phyloP scores from a whole-genome alignment of 140 eudicot genomes.

The Stevia rebaudiana region DNA sequence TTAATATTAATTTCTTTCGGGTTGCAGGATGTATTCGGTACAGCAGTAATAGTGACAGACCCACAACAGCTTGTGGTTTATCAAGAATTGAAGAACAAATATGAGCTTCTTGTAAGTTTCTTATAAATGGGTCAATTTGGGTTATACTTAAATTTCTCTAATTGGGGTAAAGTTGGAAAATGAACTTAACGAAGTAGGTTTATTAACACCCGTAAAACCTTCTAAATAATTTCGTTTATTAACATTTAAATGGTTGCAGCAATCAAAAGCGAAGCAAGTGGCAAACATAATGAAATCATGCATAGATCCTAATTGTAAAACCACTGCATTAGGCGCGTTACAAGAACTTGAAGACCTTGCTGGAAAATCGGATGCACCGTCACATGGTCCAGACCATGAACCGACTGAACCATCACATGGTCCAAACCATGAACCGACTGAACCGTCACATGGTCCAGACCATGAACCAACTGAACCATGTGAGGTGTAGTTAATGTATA shows the following conservation, averaged over 20 bases:
- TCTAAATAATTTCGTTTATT: neutral
- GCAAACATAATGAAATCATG: constrained; percentile 40
- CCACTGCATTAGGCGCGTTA: constrained; percentile 45
- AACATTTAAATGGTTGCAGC: constrained; percentile 30
- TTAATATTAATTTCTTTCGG: too few species aligned
- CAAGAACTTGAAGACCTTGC: constrained; percentile 62
- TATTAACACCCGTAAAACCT: neutral
- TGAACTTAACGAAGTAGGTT: neutral
- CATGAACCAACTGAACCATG: too few species aligned
- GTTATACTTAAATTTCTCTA: neutral
- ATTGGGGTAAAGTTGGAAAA: neutral
- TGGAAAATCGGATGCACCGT: constrained; percentile 25
- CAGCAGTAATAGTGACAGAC: constrained; percentile 39
- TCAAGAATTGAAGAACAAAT: constrained; percentile 48
- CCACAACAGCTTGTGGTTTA: constrained; percentile 49
- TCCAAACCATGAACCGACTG: constrained; percentile 27
- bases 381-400: constrained; percentile 37
- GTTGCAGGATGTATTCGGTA: constrained; percentile 27
- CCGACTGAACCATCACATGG: too few species aligned
- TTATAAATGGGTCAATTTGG: neutral
- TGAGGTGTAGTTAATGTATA: too few species aligned
- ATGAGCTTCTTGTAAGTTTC: constrained; percentile 43
- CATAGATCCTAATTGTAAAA: constrained; percentile 38
- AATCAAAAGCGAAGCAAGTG: constrained; percentile 53
- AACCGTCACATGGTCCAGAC: constrained; percentile 27